Evolutionary conservation across 2,329 filamentous ascomycete species (phyloP), one percentile per base, ranked within the genome.

Genomic region (Aureobasidium sp.): DNA sequence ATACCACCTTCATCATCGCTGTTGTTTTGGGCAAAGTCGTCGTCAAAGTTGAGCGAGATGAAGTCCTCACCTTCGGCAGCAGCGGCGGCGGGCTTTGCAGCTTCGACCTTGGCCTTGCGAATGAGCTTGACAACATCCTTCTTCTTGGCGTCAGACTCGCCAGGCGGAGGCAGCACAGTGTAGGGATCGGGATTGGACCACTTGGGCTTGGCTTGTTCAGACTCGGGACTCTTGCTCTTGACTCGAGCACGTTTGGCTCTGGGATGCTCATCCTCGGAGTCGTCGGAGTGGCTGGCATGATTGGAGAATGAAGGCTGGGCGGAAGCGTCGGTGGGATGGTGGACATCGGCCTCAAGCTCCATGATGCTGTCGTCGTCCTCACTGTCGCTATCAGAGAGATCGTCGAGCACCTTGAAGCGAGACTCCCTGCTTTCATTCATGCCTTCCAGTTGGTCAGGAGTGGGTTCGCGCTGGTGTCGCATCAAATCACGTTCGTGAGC

Each of bases 181-280:
- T 97, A 97, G 0, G 92, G 91, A 72, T 97, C 93, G 3, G 93
- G 92, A 68, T 97, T 97, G 5, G 91, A 96, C 93, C 93, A 97
- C 73, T 89, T 91, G 3, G 91, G 91, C 5, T 72, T 71, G 7
- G 70, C 71, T 47, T 74, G 64, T 22, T 60, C 62, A 22, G 57
- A 19, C 70, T 58, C 33, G 27, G 39, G 61, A 64, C 12, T 56
- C 56, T 63, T 47, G 22, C 62, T 60, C 15, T 65, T 61, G 14
- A 65, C 64, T 58, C 70, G 72, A 37, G 63, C 63, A 31, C 72
- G 70, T 64, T 73, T 74, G 29, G 62, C 64, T 47, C 67, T 66
- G 15, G 69, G 66, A 12, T 62, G 65, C 12, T 68, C 68, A 4
- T 67, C 66, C 22, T 63, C 67, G 33, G 61, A 65, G 57, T 62